phyloP scores from a whole-genome alignment of 2,329 filamentous ascomycete species.

The Penicillium sp. region DNA sequence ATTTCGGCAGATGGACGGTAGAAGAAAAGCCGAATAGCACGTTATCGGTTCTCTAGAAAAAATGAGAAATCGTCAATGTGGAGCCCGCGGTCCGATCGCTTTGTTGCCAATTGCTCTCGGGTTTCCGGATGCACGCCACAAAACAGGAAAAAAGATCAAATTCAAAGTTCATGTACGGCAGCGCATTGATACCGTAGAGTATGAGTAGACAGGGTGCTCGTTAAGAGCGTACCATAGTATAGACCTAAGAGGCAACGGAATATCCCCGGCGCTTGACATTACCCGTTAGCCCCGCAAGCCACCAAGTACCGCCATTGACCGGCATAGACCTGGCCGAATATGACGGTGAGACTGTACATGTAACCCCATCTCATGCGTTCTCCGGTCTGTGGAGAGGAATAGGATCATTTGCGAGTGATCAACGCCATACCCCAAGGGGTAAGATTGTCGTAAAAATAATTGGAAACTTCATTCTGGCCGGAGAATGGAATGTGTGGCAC shows the following conservation, averaged over 20 bases:
- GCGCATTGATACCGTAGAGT: background rate
- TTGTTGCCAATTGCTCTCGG: constrained; percentile 3
- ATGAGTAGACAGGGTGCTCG: background rate
- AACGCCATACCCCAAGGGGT: constrained; percentile 1
- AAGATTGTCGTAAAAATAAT: constrained; percentile 1
- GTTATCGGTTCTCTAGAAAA: constrained; percentile 3
- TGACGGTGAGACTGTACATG: background rate
- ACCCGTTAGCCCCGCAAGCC: constrained; percentile 6
- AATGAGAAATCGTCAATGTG: constrained; percentile 5
- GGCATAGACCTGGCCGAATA: background rate
- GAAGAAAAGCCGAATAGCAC: constrained; percentile 11
- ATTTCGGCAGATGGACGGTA: constrained; percentile 12
- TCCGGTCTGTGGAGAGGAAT: constrained; percentile 8
- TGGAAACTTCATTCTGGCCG: background rate
- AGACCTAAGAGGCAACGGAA: background rate
- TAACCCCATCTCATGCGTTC: background rate
- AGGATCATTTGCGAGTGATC: constrained; percentile 5
- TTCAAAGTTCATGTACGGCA: background rate
- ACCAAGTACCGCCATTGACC: background rate
- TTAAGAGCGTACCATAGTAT: background rate
- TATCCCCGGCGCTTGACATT: background rate
- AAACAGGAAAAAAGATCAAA: background rate
- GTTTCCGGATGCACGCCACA: constrained; percentile 4
- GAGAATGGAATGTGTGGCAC: constrained; percentile 3
- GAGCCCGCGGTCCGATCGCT: constrained; percentile 1